Conservation (phyloP, 2,329 filamentous ascomycete species). For the Sporothrix mexicana region DNA sequence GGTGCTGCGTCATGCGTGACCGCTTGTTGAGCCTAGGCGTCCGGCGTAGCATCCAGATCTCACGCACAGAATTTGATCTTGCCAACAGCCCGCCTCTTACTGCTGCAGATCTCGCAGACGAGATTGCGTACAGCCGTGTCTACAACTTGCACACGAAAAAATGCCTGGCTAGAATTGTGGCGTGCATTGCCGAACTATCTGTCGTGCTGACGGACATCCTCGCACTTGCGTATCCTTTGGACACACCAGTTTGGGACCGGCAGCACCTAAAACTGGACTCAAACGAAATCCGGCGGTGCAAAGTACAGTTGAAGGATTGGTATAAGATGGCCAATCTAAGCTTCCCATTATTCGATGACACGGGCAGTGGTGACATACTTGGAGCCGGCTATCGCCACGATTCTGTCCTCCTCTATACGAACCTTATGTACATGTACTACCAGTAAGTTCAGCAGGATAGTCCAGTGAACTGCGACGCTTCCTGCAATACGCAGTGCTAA, state of each 20-base stretch:
- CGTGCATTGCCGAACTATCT: conserved; percentile 35
- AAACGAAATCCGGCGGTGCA: conserved; percentile 24
- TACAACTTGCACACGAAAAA: conserved; percentile 38
- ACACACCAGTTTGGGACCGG: not conserved
- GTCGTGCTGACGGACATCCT: conserved; percentile 36
- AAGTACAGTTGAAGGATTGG: conserved; percentile 33
- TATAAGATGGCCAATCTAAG: conserved; percentile 23
- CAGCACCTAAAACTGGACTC: not conserved
- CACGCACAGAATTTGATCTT: conserved; percentile 54
- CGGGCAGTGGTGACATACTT: not conserved
- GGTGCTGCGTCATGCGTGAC: conserved; percentile 60
- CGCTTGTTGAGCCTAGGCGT: conserved; percentile 57
- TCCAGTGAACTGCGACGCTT: no score
- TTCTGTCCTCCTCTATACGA: conserved; percentile 37
- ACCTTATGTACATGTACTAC: conserved; percentile 39
- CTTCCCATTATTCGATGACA: conserved; percentile 30
- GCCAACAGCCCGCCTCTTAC: conserved; percentile 43
- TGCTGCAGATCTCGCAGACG: conserved; percentile 52
- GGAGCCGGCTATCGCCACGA: conserved; percentile 34
- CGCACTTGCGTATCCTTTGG: conserved; percentile 35
- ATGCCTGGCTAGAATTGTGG: conserved; percentile 34
- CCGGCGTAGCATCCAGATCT: conserved; percentile 57
- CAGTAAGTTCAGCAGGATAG: conserved; percentile 28
- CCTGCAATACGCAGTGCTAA: no score
- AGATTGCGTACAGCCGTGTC: conserved; percentile 44